phyloP scores from a whole-genome alignment of 1,284 basidiomycete species.

The Apiotrichum mycotoxinovorans region DNA sequence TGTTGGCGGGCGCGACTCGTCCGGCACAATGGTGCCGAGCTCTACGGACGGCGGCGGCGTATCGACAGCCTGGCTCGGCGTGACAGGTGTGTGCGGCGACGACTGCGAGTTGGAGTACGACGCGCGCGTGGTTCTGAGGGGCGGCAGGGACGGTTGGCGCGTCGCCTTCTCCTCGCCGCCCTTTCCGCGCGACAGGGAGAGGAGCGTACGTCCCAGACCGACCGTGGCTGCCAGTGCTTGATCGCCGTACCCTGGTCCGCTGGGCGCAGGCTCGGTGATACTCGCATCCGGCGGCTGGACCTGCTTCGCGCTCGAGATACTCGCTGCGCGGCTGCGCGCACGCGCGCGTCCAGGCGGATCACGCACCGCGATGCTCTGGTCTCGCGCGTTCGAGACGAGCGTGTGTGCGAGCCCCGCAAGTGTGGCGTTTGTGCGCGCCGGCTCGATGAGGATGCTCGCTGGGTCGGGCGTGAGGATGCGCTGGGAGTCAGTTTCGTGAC shows the following conservation, averaged over 20 bases:
- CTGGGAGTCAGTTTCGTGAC: slow-evolving; percentile 10
- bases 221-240: slow-evolving; percentile 38
- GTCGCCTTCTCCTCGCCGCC: slow-evolving; percentile 36
- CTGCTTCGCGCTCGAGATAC: slow-evolving; percentile 47
- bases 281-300: background rate
- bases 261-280: background rate
- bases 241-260: slow-evolving; percentile 21
- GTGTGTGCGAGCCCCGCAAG: slow-evolving; percentile 66
- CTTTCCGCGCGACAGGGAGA: slow-evolving; percentile 34
- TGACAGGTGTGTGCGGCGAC: slow-evolving; percentile 19
- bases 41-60: slow-evolving; percentile 59
- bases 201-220: slow-evolving; percentile 31
- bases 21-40: slow-evolving; percentile 83
- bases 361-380: slow-evolving; percentile 59
- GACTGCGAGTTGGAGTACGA: slow-evolving; percentile 17
- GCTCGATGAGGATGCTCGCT: slow-evolving; percentile 66
- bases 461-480: slow-evolving; percentile 81
- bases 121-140: slow-evolving; percentile 23
- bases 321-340: slow-evolving; percentile 31
- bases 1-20: slow-evolving; percentile 75
- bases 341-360: slow-evolving; percentile 28
- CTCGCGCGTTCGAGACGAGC: slow-evolving; percentile 68
- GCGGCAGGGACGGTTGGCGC: background rate
- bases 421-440: slow-evolving; percentile 62
- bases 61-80: slow-evolving; percentile 21